Conservation (phyloP, 2,329 filamentous ascomycete species). For the Cladosporium colombiae region DNA sequence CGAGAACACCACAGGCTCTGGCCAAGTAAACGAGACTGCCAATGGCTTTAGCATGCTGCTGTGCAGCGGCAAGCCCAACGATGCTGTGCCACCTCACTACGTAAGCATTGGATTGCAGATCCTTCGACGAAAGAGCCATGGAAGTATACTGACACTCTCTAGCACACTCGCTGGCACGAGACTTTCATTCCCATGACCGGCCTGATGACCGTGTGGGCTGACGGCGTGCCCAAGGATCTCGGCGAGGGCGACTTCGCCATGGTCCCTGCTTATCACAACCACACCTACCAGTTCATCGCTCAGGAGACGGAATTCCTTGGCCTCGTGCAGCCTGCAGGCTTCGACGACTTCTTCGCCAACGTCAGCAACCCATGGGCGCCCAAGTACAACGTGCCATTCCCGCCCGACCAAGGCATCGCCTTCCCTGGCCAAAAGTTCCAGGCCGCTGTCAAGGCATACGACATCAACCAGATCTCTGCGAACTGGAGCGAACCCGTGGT, state of each 20-base stretch:
- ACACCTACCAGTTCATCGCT: slow-evolving; percentile 23
- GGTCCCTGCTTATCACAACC: slow-evolving; percentile 22
- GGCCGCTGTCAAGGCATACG: slow-evolving; percentile 11
- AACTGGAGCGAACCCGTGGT: neutral
- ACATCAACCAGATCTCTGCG: slow-evolving; percentile 22
- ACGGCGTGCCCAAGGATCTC: slow-evolving; percentile 22
- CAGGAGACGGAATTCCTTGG: slow-evolving; percentile 24
- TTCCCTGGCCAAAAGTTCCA: slow-evolving; percentile 16
- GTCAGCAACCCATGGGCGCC: slow-evolving; percentile 22
- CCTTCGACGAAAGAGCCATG: too few relatives aligned
- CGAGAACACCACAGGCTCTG: slow-evolving; percentile 3
- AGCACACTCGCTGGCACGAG: slow-evolving; percentile 24
- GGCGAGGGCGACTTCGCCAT: slow-evolving; percentile 24
- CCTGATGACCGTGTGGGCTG: slow-evolving; percentile 20
- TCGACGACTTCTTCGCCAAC: slow-evolving; percentile 24
- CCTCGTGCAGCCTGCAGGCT: slow-evolving; percentile 24
- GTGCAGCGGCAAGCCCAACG: slow-evolving; percentile 10
- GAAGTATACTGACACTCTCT: neutral
- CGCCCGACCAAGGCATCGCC: slow-evolving; percentile 22
- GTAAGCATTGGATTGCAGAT: neutral
- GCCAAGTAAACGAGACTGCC: slow-evolving; percentile 1
- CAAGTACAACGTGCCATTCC: slow-evolving; percentile 23
- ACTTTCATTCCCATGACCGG: slow-evolving; percentile 23
- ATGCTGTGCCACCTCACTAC: slow-evolving; percentile 8
- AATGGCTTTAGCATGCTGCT: slow-evolving; percentile 13